Evolutionary conservation across 202 grass and related monocot genomes (phyloP), one percentile per base, ranked within the genome.

Genomic region (Carex arenaria): DNA sequence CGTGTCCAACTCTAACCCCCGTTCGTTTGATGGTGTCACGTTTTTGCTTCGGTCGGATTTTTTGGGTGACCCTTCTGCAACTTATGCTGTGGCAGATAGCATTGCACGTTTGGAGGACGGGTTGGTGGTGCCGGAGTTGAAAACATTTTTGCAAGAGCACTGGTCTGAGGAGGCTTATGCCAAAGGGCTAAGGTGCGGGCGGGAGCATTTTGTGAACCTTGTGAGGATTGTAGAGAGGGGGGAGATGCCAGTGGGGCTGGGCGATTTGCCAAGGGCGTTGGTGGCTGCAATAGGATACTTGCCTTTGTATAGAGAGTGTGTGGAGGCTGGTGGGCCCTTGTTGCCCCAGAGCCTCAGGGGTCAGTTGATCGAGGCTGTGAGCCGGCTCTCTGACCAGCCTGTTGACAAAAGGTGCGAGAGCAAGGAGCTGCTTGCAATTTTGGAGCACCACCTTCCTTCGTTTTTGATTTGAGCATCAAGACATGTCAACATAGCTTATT

Each of bases 281-380:
- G 96, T 91, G 82, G 93, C 90, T 49, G 91, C 86, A 69, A 93
- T 99, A 71, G 96, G 92, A 32, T 99, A 96, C 85, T 69, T 99
- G 85, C 91, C 93, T 3, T 86, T 99, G 69, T 94, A 96, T 56
- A 96, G 80, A 78, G 96, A 99, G 64, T 99, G 96, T 65, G 52
- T 88, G 2, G 53, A 87, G 75, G 83, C 85, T 6, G 86, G 85
- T 64, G 96, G 91, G 28, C 85, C 26, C 53, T 72, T 99, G 30
- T 76, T 99, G 89, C 91, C 93, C 1, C 96, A 99, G 49, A 99
- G 87, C 73, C 85, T 99, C 66, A 92, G 96, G 90, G 93, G 96
- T 57, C 93, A 96, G 86, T 93, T 99, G 67, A 78, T 96, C n/a
- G 96, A 99, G 85, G 96, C 93, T 31, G 91, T 90, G 51, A 88